Evolutionary conservation across 352 stramenopile species (phyloP).

Genomic region (Pythium volutum): DNA sequence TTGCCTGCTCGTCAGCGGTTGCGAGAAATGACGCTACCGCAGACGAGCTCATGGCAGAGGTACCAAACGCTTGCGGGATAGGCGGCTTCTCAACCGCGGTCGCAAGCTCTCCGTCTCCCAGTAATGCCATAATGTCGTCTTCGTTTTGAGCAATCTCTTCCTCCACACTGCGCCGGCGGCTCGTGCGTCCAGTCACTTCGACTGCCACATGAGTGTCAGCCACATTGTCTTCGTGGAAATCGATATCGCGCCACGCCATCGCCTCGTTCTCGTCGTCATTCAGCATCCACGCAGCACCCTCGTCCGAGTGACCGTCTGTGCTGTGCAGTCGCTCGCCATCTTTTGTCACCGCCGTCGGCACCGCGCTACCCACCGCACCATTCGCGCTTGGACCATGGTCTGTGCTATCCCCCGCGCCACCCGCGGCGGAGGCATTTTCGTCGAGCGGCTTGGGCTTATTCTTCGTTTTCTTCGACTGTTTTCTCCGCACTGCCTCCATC

Average conservation of each 20-base stretch:
- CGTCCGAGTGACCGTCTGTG: slow-evolving; percentile 17
- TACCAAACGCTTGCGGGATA: neutral
- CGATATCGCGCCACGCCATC: neutral
- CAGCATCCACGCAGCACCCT: slow-evolving; percentile 14
- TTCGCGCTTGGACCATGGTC: neutral
- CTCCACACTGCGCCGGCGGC: slow-evolving; percentile 15
- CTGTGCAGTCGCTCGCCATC: neutral
- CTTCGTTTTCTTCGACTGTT: slow-evolving; percentile 27
- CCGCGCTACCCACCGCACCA: neutral
- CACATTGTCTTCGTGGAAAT: neutral
- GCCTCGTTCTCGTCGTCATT: slow-evolving; percentile 14
- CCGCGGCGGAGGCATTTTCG: neutral
- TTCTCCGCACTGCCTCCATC: slow-evolving; percentile 30
- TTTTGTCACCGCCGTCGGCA: neutral
- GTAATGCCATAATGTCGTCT: slow-evolving; percentile 49
- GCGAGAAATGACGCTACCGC: neutral
- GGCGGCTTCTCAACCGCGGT: neutral
- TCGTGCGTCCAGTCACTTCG: neutral
- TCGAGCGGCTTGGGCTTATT: slow-evolving; percentile 18
- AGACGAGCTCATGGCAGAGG: neutral
- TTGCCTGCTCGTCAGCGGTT: slow-evolving; percentile 3
- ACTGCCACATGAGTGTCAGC: neutral
- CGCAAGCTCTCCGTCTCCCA: slow-evolving; percentile 20
- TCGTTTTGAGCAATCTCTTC: slow-evolving; percentile 59
- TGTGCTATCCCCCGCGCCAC: neutral